Base-by-base conservation (phyloP, 192 early-diverging fungal genomes). In the Coemansia erecta region DNA sequence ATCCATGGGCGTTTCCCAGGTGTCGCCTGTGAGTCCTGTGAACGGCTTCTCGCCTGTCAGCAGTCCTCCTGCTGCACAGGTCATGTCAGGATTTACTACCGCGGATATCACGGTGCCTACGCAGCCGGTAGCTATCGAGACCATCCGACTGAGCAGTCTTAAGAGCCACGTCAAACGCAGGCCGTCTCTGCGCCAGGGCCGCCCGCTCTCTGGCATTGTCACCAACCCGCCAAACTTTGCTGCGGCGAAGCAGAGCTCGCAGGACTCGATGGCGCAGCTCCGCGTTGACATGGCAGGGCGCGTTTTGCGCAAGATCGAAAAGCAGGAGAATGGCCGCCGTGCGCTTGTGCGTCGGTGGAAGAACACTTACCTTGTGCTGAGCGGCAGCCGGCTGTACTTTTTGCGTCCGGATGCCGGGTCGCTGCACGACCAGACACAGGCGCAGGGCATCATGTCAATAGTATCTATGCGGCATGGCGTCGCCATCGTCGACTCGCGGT, bases 301-400 rank as follows among this genome's bases (percentile, higher is more conserved):
- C 18, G 77, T 92, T 24, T 73, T 81, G 44, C 85, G 90, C 37
- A 92, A 92, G 72, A 84, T 87, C 66, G 90, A 92, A 55, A 55
- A 84, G 21, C 67, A 82, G 37, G 74, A 88, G 18, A 85, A 86
- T 41, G 85, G 83, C 15, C 87, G 87, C 59, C 85, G 82, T 31
- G 82, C 83, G 4, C 75, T 70, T 19, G 80, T 85, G 56, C 82
- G 90, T 18, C 77, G 85, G 23, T 92, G 90, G 90, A 83, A 86
- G 74, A 81, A 84, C 15, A 81, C 86, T n/a, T 88, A 89, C 63
- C 82, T 92, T 49, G 86, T 90, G 17, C 70, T 92, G 28, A 87
- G 86, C 64, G 90, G 90, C 23, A 90, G 86, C 44, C 86, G 89
- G 24, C 73, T 92, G 44, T 83, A 90, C 46, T 85, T 92, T 42